phyloP scores from a whole-genome alignment of 1,139 yeast genomes.

The Candida gigantensis region DNA sequence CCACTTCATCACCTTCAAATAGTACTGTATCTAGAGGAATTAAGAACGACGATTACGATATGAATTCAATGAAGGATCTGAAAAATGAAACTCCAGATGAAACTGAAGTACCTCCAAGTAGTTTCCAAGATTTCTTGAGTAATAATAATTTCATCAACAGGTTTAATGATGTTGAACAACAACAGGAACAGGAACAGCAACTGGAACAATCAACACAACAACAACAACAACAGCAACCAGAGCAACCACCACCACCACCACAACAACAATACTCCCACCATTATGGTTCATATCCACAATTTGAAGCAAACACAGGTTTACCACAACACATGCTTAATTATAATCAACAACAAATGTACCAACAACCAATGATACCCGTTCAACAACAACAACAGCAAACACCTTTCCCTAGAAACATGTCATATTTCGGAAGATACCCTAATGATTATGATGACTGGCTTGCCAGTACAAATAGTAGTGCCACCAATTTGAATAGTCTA shows the following conservation, averaged over 20 bases:
- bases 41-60: slow-evolving; percentile 3
- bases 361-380: slow-evolving; percentile 1
- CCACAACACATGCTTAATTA: slow-evolving; percentile 4
- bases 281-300: slow-evolving; percentile 13
- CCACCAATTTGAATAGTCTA: slow-evolving; percentile 7
- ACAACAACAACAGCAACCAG: slow-evolving; percentile 9
- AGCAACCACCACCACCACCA: no score
- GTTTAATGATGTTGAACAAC: slow-evolving; percentile 6
- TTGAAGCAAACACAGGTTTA: slow-evolving; percentile 11
- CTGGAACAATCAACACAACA: no score
- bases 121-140: slow-evolving; percentile 24
- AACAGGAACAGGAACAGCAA: slow-evolving; percentile 1
- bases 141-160: slow-evolving; percentile 25
- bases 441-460: slow-evolving; percentile 8
- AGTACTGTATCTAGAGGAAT: slow-evolving; percentile 1
- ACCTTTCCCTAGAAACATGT: slow-evolving; percentile 1
- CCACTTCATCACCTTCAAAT: slow-evolving; percentile 4
- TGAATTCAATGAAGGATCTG: background rate
- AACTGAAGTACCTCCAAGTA: slow-evolving; percentile 11
- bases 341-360: slow-evolving; percentile 10
- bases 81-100: background rate
- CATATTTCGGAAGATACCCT: slow-evolving; percentile 3
- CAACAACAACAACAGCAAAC: slow-evolving; percentile 8
- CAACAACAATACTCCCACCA: slow-evolving; percentile 15
- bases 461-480: slow-evolving; percentile 7